Base-by-base conservation (phyloP, 805 yeast genomes). In the Candida takata region DNA sequence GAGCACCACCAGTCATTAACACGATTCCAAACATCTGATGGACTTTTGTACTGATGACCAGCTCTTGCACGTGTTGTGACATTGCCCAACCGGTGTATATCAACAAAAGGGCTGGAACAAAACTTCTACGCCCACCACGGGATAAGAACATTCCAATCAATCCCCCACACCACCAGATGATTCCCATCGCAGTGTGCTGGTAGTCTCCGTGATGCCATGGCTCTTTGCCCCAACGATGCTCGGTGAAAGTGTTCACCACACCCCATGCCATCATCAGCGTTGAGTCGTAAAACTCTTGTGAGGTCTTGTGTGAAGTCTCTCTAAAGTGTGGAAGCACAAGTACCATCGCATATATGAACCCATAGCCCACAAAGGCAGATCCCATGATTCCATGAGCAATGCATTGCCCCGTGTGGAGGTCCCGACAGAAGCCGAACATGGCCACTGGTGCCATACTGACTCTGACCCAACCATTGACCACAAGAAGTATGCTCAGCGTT, bases 381-480 rank as follows among this genome's bases (percentile, higher is more conserved):
- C 97, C 97, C 97, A 90, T 90, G 41, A 90, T 84, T 5, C 96
- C 97, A 57, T 90, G 97, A 0, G 97, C 97, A 27, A 87, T 73
- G 58, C 97, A 90, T 60, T 90, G 97, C 17, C 97, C 97, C 0
- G 94, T 78, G 50, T 84, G 92, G 24, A 58, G 67, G 5, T 72
- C 83, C 48, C 85, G 77, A 60, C 97, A 90, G 58, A 87, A 90
- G 3, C 95, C 96, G 44, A 85, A 74, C 43, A 87, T 54, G 2
- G 95, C 82, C 30, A 84, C 79, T 6, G 90, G 85, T 0, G 95
- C 90, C 62, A 90, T 61, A 34, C 87, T 77, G 23, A 74, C 71
- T 44, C 84, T 77, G 8, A 87, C 79, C 83, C 94, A 85, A 8
- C 94, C 92, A 7, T 75, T 65, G 10, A 78, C 38, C 0, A 68